Conservation (phyloP, 1,284 basidiomycete species). For the Gomphus sp. region DNA sequence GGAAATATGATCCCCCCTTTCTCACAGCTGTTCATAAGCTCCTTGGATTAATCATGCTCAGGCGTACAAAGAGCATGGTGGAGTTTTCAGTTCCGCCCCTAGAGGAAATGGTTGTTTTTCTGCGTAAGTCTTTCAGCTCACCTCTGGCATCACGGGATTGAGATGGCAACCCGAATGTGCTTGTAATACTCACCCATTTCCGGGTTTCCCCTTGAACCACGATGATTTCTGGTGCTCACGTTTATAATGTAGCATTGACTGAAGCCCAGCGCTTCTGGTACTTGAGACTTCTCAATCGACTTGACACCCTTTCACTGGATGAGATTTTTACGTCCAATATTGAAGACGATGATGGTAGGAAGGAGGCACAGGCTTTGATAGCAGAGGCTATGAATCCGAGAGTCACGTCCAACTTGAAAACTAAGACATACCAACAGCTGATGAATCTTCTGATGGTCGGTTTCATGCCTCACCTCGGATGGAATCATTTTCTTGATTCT, state of each 20-base stretch:
- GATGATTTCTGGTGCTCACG: neutral
- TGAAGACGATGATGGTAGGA: constrained; percentile 27
- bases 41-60: constrained; percentile 45
- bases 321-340: constrained; percentile 32
- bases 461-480: neutral
- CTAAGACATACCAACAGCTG: constrained; percentile 34
- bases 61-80: constrained; percentile 47
- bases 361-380: constrained; percentile 32
- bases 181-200: neutral
- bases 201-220: neutral
- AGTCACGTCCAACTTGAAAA: constrained; percentile 17
- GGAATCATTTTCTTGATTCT: neutral
- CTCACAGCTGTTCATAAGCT: constrained; percentile 38
- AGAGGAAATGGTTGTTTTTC: constrained; percentile 46
- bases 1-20: constrained; percentile 40
- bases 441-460: constrained; percentile 43
- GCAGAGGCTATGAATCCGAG: constrained; percentile 18
- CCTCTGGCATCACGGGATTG: neutral
- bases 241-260: constrained; percentile 27
- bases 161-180: neutral
- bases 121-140: constrained; percentile 19
- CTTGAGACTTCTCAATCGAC: constrained; percentile 40
- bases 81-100: constrained; percentile 43
- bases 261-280: constrained; percentile 58
- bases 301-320: constrained; percentile 38